A percentile compares a stretch with the other conserved stretches of the same genome.
phyloP scores from a whole-genome alignment of 805 yeast genomes.

The Suhomyces vadensis region DNA sequence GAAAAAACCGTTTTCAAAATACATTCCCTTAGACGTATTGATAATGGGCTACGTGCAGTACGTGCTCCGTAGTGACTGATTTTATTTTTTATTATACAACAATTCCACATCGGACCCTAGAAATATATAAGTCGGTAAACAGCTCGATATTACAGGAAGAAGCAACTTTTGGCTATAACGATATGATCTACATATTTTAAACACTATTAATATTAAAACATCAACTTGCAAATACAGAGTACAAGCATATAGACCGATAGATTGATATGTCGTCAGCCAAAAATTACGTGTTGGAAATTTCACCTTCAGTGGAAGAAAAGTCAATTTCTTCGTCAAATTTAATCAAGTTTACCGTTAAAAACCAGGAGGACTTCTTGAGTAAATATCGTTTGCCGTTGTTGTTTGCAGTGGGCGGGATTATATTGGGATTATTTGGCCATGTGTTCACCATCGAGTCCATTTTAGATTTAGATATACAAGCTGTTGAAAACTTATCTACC shows the following conservation, averaged over 20 bases:
- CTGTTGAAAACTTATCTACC: no score
- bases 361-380: slow-evolving; percentile 10
- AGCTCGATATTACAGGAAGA: not conserved
- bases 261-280: slow-evolving; percentile 30
- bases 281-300: slow-evolving; percentile 29
- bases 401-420: not conserved
- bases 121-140: slow-evolving; percentile 1
- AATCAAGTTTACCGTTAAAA: slow-evolving; percentile 20
- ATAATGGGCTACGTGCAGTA: no score
- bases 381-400: slow-evolving; percentile 1
- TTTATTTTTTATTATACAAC: not conserved
- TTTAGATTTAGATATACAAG: not conserved
- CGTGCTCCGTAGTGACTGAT: no score
- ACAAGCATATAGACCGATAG: not conserved
- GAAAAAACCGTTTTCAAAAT: no score
- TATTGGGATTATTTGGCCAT: not conserved
- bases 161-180: not conserved
- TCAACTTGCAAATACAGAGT: not conserved
- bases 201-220: not conserved
- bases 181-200: slow-evolving; percentile 13
- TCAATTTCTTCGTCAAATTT: slow-evolving; percentile 14
- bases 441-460: not conserved
- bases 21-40: no score
- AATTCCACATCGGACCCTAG: not conserved
- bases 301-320: slow-evolving; percentile 20